These are phyloP conservation scores for Artemisia annua DNA, from an alignment of 129 eudicot species.

Conservation along the genomic window DNA sequence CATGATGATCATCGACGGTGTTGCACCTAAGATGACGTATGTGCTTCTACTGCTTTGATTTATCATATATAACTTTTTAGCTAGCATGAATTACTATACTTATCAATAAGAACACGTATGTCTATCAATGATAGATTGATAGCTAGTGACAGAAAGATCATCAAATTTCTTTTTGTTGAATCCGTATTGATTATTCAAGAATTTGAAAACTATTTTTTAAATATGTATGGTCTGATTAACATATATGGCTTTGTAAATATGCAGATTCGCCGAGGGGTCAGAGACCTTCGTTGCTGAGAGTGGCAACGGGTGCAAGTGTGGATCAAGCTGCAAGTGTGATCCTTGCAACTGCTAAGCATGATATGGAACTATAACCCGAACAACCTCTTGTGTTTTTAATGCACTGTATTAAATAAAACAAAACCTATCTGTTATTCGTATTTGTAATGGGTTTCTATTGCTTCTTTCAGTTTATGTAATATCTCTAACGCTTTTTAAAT, in stretches of 20 bases:
- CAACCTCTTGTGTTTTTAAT: slow-evolving; percentile 26
- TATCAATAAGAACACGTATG: no score
- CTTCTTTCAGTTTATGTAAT: slow-evolving; percentile 20
- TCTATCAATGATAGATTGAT: no score
- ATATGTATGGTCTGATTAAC: neutral
- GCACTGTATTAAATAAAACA: slow-evolving; percentile 30
- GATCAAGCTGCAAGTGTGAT: slow-evolving; percentile 61
- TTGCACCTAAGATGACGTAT: slow-evolving; percentile 60
- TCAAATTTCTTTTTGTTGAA: no score
- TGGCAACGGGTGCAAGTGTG: slow-evolving; percentile 57
- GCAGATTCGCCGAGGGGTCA: slow-evolving; percentile 45
- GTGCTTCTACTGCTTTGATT: neutral
- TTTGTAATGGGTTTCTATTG: slow-evolving; percentile 31
- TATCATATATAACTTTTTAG: no score
- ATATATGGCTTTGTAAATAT: neutral
- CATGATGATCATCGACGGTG: slow-evolving; percentile 56
- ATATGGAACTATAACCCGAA: slow-evolving; percentile 13
- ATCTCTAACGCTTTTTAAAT: slow-evolving; percentile 4
- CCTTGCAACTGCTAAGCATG: slow-evolving; percentile 62
- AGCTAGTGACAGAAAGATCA: no score
- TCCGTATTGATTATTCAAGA: no score
- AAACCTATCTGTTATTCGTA: slow-evolving; percentile 20
- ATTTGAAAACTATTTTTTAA: no score
- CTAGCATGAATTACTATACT: no score
- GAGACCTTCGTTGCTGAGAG: slow-evolving; percentile 47